Percentiles rank a stretch among this genome's conserved stretches.
These are phyloP conservation scores for Geotrichum restrictum DNA, from an alignment of 1,139 yeast species.

Conservation along the genomic window DNA sequence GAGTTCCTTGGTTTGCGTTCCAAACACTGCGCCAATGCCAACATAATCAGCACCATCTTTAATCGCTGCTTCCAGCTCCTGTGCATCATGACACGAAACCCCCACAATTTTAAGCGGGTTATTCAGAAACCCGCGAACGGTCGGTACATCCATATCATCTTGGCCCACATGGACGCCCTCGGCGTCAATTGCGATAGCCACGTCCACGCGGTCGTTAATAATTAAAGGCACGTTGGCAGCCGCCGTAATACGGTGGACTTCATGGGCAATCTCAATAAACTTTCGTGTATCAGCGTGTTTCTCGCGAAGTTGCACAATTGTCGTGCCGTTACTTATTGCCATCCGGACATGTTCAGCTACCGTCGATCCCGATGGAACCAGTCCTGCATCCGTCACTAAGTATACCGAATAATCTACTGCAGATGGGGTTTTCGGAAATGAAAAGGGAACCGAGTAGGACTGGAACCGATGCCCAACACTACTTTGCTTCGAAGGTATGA, in stretches of 20 bases:
- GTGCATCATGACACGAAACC: slow-evolving; percentile 60
- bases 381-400: slow-evolving; percentile 75
- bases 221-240: slow-evolving; percentile 66
- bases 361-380: slow-evolving; percentile 63
- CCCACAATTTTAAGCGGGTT: slow-evolving; percentile 79
- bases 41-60: slow-evolving; percentile 61
- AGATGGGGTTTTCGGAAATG: background rate
- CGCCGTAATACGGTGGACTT: slow-evolving; percentile 59
- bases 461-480: background rate
- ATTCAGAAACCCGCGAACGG: slow-evolving; percentile 53
- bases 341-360: slow-evolving; percentile 49
- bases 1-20: slow-evolving; percentile 66
- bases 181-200: slow-evolving; percentile 84
- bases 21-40: slow-evolving; percentile 81
- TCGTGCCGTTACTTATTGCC: slow-evolving; percentile 68
- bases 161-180: slow-evolving; percentile 95
- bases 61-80: slow-evolving; percentile 56
- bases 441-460: background rate
- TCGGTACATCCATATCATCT: slow-evolving; percentile 68
- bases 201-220: slow-evolving; percentile 84
- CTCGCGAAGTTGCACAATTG: slow-evolving; percentile 80
- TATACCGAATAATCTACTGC: slow-evolving; percentile 61
- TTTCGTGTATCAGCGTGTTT: slow-evolving; percentile 65
- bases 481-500: background rate
- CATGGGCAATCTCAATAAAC: slow-evolving; percentile 59